Conservation (phyloP, 2,329 filamentous ascomycete genomes). For the Epichloe baconii region DNA sequence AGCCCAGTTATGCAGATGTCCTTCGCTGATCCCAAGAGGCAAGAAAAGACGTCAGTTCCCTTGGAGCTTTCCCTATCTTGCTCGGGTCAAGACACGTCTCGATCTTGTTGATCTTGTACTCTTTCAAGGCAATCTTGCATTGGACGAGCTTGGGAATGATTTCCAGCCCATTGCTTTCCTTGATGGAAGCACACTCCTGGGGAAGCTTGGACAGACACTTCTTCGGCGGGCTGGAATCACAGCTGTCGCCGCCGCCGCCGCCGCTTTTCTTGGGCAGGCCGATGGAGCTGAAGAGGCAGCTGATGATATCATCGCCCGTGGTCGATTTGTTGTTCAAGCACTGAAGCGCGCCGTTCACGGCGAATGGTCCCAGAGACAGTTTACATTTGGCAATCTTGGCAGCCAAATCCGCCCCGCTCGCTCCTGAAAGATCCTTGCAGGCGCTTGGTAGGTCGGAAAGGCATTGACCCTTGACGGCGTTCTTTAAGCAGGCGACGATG, state of each 20-base stretch:
- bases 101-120: background rate
- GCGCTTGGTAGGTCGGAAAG: background rate
- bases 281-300: background rate
- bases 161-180: background rate
- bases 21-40: background rate
- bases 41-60: slow-evolving; percentile 3
- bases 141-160: background rate
- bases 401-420: background rate
- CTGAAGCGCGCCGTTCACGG: background rate
- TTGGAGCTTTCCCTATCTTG: background rate
- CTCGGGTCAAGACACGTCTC: slow-evolving; percentile 2
- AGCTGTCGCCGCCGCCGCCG: background rate
- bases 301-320: slow-evolving; percentile 2
- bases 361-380: slow-evolving; percentile 4
- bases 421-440: background rate
- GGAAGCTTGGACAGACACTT: slow-evolving; percentile 5
- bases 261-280: background rate
- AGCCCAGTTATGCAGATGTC: slow-evolving; percentile 5
- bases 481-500: background rate
- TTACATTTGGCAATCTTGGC: background rate
- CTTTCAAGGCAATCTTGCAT: slow-evolving; percentile 3
- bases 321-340: background rate
- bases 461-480: background rate
- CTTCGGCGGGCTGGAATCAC: background rate
- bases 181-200: background rate